Evolutionary conservation across 2,329 filamentous ascomycete species (phyloP), one percentile per base, ranked within the genome.

Genomic region (Chaetomium sp.): DNA sequence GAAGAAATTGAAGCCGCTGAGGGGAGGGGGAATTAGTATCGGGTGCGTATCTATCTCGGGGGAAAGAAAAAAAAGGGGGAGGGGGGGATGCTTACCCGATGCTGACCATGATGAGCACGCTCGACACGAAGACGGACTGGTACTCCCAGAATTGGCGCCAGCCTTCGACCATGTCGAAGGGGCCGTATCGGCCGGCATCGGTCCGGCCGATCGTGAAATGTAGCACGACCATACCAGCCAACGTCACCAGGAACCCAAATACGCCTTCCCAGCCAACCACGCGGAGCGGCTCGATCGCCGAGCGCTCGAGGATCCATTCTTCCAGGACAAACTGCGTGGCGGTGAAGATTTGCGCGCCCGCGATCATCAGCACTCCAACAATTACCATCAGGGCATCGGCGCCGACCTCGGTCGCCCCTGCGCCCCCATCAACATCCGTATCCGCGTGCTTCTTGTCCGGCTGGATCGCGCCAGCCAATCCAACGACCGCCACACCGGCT

Each of bases 1-100:
- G 71, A 99, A 99, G 77, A 95, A 99, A 75, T 99, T 99, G 81
- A 97, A 99, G 53, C 92, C 91, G 61, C 90, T 95, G 60, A 36
- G 4, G 35, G 6, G 36, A 5, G n/a, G 11, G 32, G 6, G 11
- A 2, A 19, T 37, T 47, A 43, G 35, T 62, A 53, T 1, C 27
- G 2, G 6, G 12, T 2, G 8, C 19, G 33, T 35, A 36, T 36
- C 35, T 19, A n/a, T n/a, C n/a, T 42, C 40, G 36, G 42, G 34
- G 35, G 32, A n/a, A 5, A 27, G 3, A 10, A 37, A 27, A 36
- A 19, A n/a, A 9, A 9, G n/a, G n/a, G 44, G 33, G 11, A 14
- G n/a, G 41, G 34, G 34, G 12, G 19, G 7, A 40, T 76, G 76
- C 83, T 69, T 82, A 95, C 88, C 92, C 92, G 65, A 99, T 99